Evolutionary conservation across 2,329 filamentous ascomycete species (phyloP), one percentile per base, ranked within the genome.

Genomic region (Microdochium nivale): DNA sequence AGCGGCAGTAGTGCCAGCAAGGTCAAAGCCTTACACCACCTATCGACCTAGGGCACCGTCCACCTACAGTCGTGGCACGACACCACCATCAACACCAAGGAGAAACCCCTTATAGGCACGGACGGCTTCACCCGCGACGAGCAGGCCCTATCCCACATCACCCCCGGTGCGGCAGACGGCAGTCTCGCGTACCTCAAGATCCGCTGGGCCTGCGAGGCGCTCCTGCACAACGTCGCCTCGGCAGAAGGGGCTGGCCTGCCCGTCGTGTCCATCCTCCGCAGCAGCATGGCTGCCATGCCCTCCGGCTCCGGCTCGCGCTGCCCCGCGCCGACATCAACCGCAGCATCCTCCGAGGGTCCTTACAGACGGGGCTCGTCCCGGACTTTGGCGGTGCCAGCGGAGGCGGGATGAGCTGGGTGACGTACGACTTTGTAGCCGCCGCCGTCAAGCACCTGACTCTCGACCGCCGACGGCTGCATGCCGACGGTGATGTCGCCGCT

Each of bases 241-340:
- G n/a, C n/a, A 33, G 32, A 9, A 33, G 32, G 32, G 32, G 16
- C 32, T 33, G 9, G 9, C 32, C 32, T n/a, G n/a, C n/a, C n/a
- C n/a, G n/a, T n/a, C n/a, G 32, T 33, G 32, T 33, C 32, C 32
- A 33, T 33, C 32, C 9, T 33, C 16, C 32, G 32, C 9, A 48
- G 25, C 47, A 27, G 47, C 24, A 48, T 48, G 47, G n/a, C n/a
- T 11, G 47, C 47, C 47, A 48, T 48, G 47, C 16, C 47, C 10
- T 11, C 47, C 9, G 25, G 25, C 25, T 24, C 47, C 10, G 47
- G 47, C 47, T 27, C 47, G 21, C 47, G n/a, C 25, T 48, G 14
- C 47, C 47, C n/a, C 47, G 47, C 11, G 25, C 21, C 10, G 47
- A 48, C 25, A 48, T 48, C 47, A 48, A 48, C 47, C 47, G 47